Base-by-base conservation (phyloP, 371 early-diverging fungal genomes). In the Mucor saturninus region DNA sequence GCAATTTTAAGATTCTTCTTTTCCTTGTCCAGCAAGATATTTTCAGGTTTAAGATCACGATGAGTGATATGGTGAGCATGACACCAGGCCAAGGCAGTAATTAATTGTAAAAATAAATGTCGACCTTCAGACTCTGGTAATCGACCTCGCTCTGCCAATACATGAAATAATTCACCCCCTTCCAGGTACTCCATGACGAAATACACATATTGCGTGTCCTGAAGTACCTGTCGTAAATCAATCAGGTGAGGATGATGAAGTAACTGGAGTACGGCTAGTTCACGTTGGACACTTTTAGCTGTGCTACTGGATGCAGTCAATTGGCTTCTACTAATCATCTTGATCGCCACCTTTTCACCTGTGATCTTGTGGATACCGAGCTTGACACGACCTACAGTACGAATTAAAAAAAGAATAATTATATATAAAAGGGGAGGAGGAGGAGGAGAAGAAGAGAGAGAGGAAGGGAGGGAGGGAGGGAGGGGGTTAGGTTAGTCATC, bases 141-240 rank as follows among this genome's bases (percentile, higher is more conserved):
- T 9, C 90, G 74, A 0, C 96, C 96, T 49, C 88, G 83, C 64
- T 93, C 89, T 39, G 95, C 86, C 39, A 99, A 79, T 62, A 93
- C 87, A 62, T 97, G 95, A 65, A 96, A 95, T 29, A 99, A 76
- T 77, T 98, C 98, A 21, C 95, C 96, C 40, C 99, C 99, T 69
- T 92, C 91, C 59, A 95, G 85, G 67, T 95, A 94, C 70, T 98
- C 98, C 89, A 97, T 91, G 13, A 99, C 90, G 61, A 99, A 80
- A 76, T 93, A 97, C 30, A 93, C 93, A 65, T 66, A 73, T 14
- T 53, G 46, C 5, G 73, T 54, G 45, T 80, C 78, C 49, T 95
- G 95, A 54, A 93, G 87, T 14, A 95, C 95, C 66, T 97, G 95
- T 51, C 88, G 88, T 5, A 95, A 79, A 52, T 90, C 86, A 61